Conservation (phyloP, 179 eudicot species). For the Sideroxylon spinosum region DNA sequence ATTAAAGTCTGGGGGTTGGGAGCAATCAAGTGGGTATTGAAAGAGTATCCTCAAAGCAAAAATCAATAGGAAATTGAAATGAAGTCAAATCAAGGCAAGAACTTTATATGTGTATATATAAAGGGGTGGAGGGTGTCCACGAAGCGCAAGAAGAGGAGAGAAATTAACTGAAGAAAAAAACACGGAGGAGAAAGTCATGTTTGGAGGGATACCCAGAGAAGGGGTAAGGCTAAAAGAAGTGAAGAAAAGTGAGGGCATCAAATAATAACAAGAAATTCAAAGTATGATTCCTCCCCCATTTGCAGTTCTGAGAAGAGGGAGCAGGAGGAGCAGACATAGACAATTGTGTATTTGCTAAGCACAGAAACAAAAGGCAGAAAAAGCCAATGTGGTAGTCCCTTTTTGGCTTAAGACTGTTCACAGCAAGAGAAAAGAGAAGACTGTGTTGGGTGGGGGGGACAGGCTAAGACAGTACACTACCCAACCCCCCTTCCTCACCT, state of each 20-base stretch:
- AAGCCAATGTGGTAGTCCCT: conserved; percentile 42
- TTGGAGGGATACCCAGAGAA: conserved; percentile 24
- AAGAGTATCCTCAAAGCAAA: conserved; percentile 30
- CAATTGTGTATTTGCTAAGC: conserved; percentile 49
- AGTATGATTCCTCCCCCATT: conserved; percentile 61
- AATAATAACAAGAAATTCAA: conserved; percentile 64
- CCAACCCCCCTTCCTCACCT: conserved; percentile 23
- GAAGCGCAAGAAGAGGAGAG: conserved; percentile 28
- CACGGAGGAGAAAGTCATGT: conserved; percentile 28
- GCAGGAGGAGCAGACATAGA: conserved; percentile 39
- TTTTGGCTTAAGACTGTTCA: conserved; percentile 27
- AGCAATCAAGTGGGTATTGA: conserved; percentile 27
- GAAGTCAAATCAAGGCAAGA: conserved; percentile 44
- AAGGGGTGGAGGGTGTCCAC: conserved; percentile 13
- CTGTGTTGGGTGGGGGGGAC: conserved; percentile 58
- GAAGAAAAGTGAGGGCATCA: conserved; percentile 33
- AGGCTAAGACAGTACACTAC: conserved; percentile 47
- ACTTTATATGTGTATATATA: conserved; percentile 9
- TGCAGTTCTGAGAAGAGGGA: conserved; percentile 44
- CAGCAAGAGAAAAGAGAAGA: conserved; percentile 20
- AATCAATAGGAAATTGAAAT: conserved; percentile 24
- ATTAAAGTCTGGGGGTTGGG: conserved; percentile 10
- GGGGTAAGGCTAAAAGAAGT: conserved; percentile 13
- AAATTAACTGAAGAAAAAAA: background rate
- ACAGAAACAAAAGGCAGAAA: conserved; percentile 38